Conservation (phyloP, 2,329 filamentous ascomycete genomes). For the Aspergillus ustus region DNA sequence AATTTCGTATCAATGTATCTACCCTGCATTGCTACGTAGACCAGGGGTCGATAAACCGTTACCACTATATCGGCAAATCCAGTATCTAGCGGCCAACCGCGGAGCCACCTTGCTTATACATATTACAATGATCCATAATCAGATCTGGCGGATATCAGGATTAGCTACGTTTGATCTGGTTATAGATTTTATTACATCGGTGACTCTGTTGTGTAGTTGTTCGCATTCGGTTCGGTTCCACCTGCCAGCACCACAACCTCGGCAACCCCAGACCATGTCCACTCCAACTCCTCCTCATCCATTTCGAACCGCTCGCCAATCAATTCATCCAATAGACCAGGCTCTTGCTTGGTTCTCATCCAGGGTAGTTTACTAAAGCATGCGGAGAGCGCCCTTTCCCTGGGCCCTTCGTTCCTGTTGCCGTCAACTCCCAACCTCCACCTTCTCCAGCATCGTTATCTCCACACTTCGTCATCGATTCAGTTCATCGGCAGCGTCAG, state of each 20-base stretch:
- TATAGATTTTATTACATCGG: too few relatives aligned
- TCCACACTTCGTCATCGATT: constrained; percentile 3
- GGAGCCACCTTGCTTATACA: too few relatives aligned
- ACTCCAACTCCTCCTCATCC: not conserved
- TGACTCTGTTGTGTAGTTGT: not conserved
- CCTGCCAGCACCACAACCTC: not conserved
- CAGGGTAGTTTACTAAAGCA: not conserved
- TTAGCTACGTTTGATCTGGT: too few relatives aligned
- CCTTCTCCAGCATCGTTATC: not conserved
- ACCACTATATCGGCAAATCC: too few relatives aligned
- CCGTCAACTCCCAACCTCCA: not conserved
- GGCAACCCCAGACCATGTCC: not conserved
- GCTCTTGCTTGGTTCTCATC: not conserved
- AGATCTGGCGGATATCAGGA: too few relatives aligned
- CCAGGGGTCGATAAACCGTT: too few relatives aligned
- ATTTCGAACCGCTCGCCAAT: not conserved
- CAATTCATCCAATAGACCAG: not conserved
- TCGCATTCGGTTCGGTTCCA: not conserved
- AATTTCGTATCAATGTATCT: too few relatives aligned
- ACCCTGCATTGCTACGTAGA: too few relatives aligned
- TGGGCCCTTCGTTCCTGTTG: constrained; percentile 1
- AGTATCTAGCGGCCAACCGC: too few relatives aligned
- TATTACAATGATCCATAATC: too few relatives aligned
- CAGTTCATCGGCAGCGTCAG: not conserved
- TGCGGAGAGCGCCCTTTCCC: constrained; percentile 9